Evolutionary conservation across 495 filamentous ascomycete species (phyloP).

Genomic region (Hypoxylon lenormandii): DNA sequence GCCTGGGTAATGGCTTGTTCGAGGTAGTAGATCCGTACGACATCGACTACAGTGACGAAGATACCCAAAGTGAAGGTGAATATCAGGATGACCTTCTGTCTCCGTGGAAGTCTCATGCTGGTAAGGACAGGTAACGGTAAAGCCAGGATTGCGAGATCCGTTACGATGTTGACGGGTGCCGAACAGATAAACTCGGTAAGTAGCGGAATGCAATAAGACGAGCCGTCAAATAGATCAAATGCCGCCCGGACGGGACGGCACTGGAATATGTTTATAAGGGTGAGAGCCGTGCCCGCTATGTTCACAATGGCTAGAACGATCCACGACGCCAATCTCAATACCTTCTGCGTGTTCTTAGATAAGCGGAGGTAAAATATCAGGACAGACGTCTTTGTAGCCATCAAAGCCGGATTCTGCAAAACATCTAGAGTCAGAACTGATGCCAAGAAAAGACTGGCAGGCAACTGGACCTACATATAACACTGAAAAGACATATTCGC

Average conservation of each 20-base stretch:
- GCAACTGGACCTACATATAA: conserved; percentile 74
- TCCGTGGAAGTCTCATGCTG: conserved; percentile 80
- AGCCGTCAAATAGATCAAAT: conserved; percentile 60
- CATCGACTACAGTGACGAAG: conserved; percentile 88
- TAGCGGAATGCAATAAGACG: conserved; percentile 74
- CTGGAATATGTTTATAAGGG: conserved; percentile 88
- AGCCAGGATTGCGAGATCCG: conserved; percentile 83
- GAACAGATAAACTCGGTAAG: conserved; percentile 86
- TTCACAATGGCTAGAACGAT: conserved; percentile 79
- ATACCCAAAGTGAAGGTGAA: conserved; percentile 84
- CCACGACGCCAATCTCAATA: conserved; percentile 77
- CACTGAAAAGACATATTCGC: conserved; percentile 84
- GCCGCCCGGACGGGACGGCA: conserved; percentile 78
- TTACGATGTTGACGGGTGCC: conserved; percentile 83
- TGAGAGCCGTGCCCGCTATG: conserved; percentile 78
- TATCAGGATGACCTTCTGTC: conserved; percentile 85
- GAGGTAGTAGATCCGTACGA: conserved; percentile 88
- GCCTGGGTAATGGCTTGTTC: conserved; percentile 71
- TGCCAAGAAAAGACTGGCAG: conserved; percentile 9
- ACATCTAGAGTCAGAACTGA: conserved; percentile 39
- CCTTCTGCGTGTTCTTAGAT: conserved; percentile 74
- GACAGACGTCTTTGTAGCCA: conserved; percentile 91
- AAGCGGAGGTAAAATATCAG: conserved; percentile 86
- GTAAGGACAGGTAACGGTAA: conserved; percentile 90
- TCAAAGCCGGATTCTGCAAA: conserved; percentile 85